phyloP scores from a whole-genome alignment of 2,329 filamentous ascomycete genomes.

The Talaromyces sp. region DNA sequence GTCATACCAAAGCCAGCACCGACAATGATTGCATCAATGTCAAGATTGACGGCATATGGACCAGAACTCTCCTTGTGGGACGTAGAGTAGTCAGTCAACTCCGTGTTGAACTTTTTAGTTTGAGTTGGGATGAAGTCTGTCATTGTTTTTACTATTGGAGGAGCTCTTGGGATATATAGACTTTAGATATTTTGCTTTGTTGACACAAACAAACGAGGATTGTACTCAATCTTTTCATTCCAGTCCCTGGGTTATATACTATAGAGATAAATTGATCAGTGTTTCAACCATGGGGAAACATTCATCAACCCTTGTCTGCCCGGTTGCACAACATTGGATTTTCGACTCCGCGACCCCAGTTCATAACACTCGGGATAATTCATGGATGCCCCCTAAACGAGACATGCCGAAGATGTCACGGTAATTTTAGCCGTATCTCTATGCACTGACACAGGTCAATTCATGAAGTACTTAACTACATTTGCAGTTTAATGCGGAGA shows the following conservation, averaged over 20 bases:
- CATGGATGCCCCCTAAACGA: not conserved
- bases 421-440: not conserved
- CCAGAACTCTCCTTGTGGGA: not conserved
- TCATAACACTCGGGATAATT: not conserved
- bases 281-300: not conserved
- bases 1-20: slow-evolving; percentile 21
- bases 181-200: not conserved
- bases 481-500: not conserved
- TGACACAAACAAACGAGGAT: not conserved
- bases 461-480: not conserved
- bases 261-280: no score
- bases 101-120: not conserved
- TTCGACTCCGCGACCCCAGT: not conserved
- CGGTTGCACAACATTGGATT: not conserved
- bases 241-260: not conserved
- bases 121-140: not conserved
- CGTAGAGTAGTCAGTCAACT: not conserved
- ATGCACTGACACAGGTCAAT: not conserved
- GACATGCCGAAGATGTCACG: not conserved
- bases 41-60: slow-evolving; percentile 15
- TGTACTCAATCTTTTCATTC: not conserved
- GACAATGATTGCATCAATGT: slow-evolving; percentile 23
- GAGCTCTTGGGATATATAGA: not conserved
- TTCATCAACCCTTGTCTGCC: not conserved
- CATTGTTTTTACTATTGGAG: not conserved